Base-by-base conservation (phyloP, 2,329 filamentous ascomycete species). In the Rutstroemia sp. region DNA sequence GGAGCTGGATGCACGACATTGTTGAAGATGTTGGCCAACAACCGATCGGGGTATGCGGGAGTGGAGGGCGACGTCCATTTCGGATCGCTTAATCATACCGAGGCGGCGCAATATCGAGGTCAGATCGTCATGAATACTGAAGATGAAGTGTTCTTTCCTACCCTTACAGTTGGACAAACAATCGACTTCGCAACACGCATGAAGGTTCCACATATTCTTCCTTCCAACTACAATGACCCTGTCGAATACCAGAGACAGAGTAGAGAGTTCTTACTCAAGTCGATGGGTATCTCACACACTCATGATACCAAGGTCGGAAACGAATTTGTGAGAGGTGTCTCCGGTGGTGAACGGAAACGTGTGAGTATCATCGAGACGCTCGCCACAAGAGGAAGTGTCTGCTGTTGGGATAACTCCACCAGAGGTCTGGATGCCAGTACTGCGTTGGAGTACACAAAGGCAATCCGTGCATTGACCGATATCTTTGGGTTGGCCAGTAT, bases 1-100 rank as follows among this genome's bases (percentile, higher is more conserved):
- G 86, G 85, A 0, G 77, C 83, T 2, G 86, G 86, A 36, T 90
- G 87, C 67, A 88, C 86, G 0, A 87, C 86, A 0, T 75, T 90
- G 16, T 74, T 91, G 47, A 89, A 87, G 64, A 75, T 87, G 63
- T 74, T 90, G 5, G 76, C 84, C 51, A 89, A 89, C 64, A 77
- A 80, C 55, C 73, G 84, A 39, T 71, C 70, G 5, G 84, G 84
- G 3, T 88, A 79, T 61, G 74, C 77, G 42, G 74, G 73, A 2
- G 76, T 88, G 2, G 68, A 75, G 0, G 85, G 84, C 0, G 77
- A 85, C 38, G 76, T 87, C 3, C 71, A 73, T 21, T 86, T 79
- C 62, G 84, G 78, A 1, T 70, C 71, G 0, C 69, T 81, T 54
- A 64, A 67, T 4, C 59, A 69, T 1, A 66, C 73, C 23, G 69